Base-by-base conservation (phyloP, 768 basidiomycete species). In the Brasilioporus rufonigricans region DNA sequence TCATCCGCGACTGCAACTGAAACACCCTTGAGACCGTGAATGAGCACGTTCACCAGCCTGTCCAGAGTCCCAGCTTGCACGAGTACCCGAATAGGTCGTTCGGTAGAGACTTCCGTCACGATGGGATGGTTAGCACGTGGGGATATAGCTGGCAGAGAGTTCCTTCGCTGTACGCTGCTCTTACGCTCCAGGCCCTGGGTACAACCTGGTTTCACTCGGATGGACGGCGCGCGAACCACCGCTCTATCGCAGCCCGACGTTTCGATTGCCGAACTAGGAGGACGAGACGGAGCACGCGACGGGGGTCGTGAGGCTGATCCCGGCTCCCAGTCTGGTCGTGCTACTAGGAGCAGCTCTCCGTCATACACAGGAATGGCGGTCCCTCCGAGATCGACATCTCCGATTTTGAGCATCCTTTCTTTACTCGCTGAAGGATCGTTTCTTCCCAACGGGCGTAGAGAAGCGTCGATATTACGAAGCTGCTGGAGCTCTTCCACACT, bases 1-100 rank as follows among this genome's bases (percentile, higher is more conserved):
- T 93, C 91, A 59, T 93, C 91, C 0, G 91, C 83, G 5, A 91
- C 87, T 0, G 87, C 86, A 0, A 91, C 89, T 0, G 87, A 86
- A 5, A 93, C 83, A 31, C 85, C 85, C 45, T 83, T 83, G 19
- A 93, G 73, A 4, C 91, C 91, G 63, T 89, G 86, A 0, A 90
- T 84, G 16, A 93, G 78, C 11, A 91, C 79, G 39, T 84, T 82
- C 11, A 93, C 86, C 2, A 93, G 75, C 26, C 81, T 77, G 56
- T 87, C 86, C 16, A 93, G 73, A 1, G 90, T 89, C 10, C 90
- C 91, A 3, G 89, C 88, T 60, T 87, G 82, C 6, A 93, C 86
- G 13, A 89, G 71, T 0, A 91, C 90, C 13, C 89, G 82, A 33
- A 93, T 73, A 0, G 89, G 85, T 3, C 83, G 81, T 53, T 90